Percentiles rank a stretch among this genome's conserved stretches.
phyloP scores from a whole-genome alignment of 2,329 filamentous ascomycete genomes.

The Chaetomium strumarium region DNA sequence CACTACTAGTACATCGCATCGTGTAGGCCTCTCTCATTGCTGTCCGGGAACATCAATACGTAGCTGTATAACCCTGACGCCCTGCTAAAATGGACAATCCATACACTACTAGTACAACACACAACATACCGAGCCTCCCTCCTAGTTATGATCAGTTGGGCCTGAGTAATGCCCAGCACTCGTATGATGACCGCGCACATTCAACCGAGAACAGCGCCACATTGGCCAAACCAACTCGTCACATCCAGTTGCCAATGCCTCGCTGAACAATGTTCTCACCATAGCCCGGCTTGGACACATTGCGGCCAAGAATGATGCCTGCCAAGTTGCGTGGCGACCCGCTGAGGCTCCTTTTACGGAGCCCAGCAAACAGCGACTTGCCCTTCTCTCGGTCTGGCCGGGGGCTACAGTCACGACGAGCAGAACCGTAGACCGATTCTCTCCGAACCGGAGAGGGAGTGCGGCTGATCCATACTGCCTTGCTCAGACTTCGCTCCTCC shows the following conservation, averaged over 20 bases:
- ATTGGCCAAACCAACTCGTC: not conserved
- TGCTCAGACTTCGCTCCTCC: constrained; percentile 5
- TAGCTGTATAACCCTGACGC: no score
- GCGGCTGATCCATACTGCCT: constrained; percentile 20
- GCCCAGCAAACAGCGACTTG: constrained; percentile 11
- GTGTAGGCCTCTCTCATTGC: no score
- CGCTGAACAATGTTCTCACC: not conserved
- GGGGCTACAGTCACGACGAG: not conserved
- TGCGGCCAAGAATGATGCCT: not conserved
- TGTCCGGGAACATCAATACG: no score
- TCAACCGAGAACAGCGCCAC: not conserved
- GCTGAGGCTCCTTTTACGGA: constrained; percentile 14
- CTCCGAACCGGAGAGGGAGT: constrained; percentile 19
- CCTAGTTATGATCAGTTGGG: no score
- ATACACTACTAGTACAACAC: no score
- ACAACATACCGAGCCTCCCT: no score
- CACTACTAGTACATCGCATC: no score
- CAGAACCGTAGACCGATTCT: not conserved
- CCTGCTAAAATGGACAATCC: no score
- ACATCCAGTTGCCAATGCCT: constrained; percentile 1
- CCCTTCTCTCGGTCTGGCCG: not conserved
- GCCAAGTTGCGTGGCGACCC: constrained; percentile 12
- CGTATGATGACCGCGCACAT: no score
- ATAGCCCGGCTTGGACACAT: not conserved
- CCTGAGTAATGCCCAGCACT: no score